Evolutionary conservation across 2,329 filamentous ascomycete species (phyloP).

Genomic region (Sporothrix pseudoabietina): DNA sequence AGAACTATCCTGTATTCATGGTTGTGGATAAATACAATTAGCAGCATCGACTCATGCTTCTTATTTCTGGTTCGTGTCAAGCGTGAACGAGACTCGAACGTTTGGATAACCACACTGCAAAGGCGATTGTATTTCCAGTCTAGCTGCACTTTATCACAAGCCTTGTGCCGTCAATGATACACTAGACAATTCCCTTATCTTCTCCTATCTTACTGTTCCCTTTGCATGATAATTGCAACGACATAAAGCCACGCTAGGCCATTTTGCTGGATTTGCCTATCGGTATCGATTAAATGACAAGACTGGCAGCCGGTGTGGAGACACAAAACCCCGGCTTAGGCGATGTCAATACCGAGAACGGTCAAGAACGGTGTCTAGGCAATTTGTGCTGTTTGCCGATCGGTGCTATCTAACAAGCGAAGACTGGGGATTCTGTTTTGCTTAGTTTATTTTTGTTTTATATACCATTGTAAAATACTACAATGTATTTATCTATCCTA

Average conservation of each 20-base stretch:
- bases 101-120: neutral
- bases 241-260: neutral
- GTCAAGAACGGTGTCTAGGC: neutral
- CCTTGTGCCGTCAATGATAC: neutral
- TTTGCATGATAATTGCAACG: neutral
- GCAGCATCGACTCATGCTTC: neutral
- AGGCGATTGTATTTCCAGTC: neutral
- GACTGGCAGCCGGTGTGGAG: neutral
- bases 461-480: neutral
- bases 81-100: neutral
- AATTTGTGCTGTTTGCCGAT: neutral
- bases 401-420: neutral
- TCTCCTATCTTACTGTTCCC: neutral
- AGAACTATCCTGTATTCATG: neutral
- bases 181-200: constrained; percentile 1
- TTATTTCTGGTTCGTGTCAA: neutral
- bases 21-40: neutral
- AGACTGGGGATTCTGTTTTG: neutral
- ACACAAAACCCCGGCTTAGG: neutral
- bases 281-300: neutral
- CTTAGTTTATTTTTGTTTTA: neutral
- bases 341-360: neutral
- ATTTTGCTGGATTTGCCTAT: constrained; percentile 8
- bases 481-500: neutral
- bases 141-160: neutral